These are phyloP conservation scores for Petrea volubilis DNA, from an alignment of 257 asterid species.

Conservation along the genomic window DNA sequence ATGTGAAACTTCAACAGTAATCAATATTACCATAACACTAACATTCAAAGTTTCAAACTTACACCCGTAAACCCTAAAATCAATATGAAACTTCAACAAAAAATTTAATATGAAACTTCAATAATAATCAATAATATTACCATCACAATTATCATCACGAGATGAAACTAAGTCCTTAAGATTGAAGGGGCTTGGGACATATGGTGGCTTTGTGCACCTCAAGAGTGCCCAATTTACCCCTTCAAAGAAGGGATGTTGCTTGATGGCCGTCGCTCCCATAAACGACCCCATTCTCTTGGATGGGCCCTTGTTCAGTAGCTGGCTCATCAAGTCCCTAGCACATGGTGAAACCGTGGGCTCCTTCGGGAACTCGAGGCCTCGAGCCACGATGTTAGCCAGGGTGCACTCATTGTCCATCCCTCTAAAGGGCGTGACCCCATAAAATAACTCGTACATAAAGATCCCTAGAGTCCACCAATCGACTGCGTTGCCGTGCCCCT, in stretches of 20 bases:
- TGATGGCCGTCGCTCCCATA: constrained; percentile 70
- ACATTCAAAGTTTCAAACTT: too few species aligned
- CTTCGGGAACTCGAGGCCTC: constrained; percentile 60
- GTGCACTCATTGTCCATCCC: constrained; percentile 61
- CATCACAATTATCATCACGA: constrained; percentile 32
- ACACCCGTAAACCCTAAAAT: too few species aligned
- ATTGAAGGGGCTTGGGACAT: constrained; percentile 44
- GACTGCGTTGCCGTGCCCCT: constrained; percentile 76
- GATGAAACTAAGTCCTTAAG: constrained; percentile 32
- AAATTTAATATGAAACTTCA: constrained; percentile 13
- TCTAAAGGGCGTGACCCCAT: constrained; percentile 68
- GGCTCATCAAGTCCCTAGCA: constrained; percentile 59
- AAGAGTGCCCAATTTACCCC: constrained; percentile 84
- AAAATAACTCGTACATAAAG: constrained; percentile 54
- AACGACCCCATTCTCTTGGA: constrained; percentile 67
- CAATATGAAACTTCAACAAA: too few species aligned
- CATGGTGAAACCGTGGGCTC: constrained; percentile 48
- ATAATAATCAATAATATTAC: constrained; percentile 45
- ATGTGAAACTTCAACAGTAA: constrained; percentile 31
- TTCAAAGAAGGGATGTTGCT: constrained; percentile 65
- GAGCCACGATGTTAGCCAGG: constrained; percentile 62
- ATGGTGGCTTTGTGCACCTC: constrained; percentile 69
- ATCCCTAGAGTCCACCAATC: constrained; percentile 86
- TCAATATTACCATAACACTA: constrained; percentile 45
- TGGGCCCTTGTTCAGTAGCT: constrained; percentile 60